Evolutionary conservation across 192 early-diverging fungal species (phyloP), one percentile per base, ranked within the genome.

Genomic region (Mortierella antarctica): DNA sequence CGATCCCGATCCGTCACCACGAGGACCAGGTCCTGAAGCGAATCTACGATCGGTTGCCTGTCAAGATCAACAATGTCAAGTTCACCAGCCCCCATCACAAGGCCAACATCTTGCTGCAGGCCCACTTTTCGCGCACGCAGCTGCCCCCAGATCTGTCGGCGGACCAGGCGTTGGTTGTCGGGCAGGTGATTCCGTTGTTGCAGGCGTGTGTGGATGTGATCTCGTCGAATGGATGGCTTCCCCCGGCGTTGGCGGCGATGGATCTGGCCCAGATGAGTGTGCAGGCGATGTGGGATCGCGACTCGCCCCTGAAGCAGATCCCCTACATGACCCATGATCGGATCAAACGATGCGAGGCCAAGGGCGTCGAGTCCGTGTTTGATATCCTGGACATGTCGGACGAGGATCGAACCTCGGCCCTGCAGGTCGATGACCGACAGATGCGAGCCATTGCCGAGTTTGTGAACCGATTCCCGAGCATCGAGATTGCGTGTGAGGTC

Each of bases 231-330:
- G 95, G 94, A 18, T 98, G 95, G 95, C 85, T 98, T 67, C 86
- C 88, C 8, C 95, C 96, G 4, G 96, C 96, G 11, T 74, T 99
- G 66, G 89, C 93, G 0, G 86, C 96, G 14, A 99, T 99, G 98
- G 98, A 99, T 77, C 74, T 99, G 82, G 91, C 93, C 42, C 98
- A 99, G 85, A 99, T 99, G 97, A 85, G 83, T 44, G 96, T 99
- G 15, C 98, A 99, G 83, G 96, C 96, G 1, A 87, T 98, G 56
- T 99, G 97, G 98, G 94, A 99, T 82, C 87, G 89, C 15, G 95
- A 97, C 62, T 95, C 96, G 45, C 92, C 92, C 42, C 83, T 99
- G 60, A 92, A 93, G 63, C 98, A 99, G 85, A 81, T 99, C 12
- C 98, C 98, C 57, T 94, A 93, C 74, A 86, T 99, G 74, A 90